Conservation (phyloP, 805 yeast genomes). For the Zygosaccharomyces bisporus region DNA sequence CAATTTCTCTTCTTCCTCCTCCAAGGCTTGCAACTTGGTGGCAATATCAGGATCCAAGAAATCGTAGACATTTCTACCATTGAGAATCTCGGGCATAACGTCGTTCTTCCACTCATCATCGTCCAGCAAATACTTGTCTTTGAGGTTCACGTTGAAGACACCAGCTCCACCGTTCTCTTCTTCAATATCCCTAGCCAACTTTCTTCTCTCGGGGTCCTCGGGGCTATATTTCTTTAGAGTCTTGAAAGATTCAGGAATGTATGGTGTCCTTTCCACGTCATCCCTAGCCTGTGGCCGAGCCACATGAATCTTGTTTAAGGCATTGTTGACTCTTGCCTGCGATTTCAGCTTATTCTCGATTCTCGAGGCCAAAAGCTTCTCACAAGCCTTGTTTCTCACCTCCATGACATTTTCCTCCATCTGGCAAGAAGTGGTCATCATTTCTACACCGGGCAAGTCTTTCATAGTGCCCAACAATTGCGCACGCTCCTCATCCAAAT, state of each 20-base stretch:
- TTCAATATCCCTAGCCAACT: constrained; percentile 83
- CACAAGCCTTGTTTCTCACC: constrained; percentile 96
- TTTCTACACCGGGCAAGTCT: constrained; percentile 76
- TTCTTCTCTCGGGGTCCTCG: constrained; percentile 77
- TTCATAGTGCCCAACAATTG: constrained; percentile 62
- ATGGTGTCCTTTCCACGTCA: constrained; percentile 72
- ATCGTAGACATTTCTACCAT: constrained; percentile 96
- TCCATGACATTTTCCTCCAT: constrained; percentile 93
- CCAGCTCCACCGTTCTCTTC: constrained; percentile 98
- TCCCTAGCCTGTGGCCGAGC: constrained; percentile 88
- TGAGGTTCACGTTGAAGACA: constrained; percentile 89
- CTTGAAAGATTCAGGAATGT: constrained; percentile 74
- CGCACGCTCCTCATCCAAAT: constrained; percentile 72
- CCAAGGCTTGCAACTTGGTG: constrained; percentile 87
- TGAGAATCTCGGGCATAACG: constrained; percentile 91
- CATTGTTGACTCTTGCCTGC: constrained; percentile 80
- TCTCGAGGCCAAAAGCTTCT: constrained; percentile 89
- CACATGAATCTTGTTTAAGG: constrained; percentile 92
- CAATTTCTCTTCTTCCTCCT: constrained; percentile 93
- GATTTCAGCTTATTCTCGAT: constrained; percentile 96
- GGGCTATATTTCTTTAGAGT: constrained; percentile 62
- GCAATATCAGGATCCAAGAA: constrained; percentile 95
- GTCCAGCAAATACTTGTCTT: constrained; percentile 86
- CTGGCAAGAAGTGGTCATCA: constrained; percentile 89
- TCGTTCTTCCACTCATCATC: constrained; percentile 98